A percentile compares a stretch with the other conserved stretches of the same genome.
Evolutionary conservation across 441 rosid genomes (phyloP).

Genomic region (Jatropha multifida): DNA sequence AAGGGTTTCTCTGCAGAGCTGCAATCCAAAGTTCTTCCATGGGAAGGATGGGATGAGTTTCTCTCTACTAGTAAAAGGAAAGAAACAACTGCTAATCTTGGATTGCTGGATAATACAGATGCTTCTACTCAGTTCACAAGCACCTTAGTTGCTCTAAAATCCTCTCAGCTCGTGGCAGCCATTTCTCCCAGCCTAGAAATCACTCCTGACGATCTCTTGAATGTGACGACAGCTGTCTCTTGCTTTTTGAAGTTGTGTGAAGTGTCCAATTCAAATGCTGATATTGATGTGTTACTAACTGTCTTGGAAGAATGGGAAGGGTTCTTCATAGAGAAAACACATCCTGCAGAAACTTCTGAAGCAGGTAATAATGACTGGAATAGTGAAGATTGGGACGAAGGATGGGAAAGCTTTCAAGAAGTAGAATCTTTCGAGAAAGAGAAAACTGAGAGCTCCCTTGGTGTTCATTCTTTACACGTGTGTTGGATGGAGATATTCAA

Average conservation of each 20-base stretch:
- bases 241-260: conserved; percentile 75
- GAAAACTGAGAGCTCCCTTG: conserved; percentile 28
- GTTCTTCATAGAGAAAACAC: conserved; percentile 54
- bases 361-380: conserved; percentile 67
- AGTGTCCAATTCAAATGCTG: conserved; percentile 47
- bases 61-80: conserved; percentile 37
- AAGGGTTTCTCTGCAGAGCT: conserved; percentile 63
- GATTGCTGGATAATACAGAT: conserved; percentile 48
- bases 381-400: conserved; percentile 88
- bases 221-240: conserved; percentile 56
- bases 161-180: conserved; percentile 72
- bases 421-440: conserved; percentile 55
- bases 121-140: conserved; percentile 68
- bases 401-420: conserved; percentile 99
- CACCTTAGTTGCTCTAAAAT: conserved; percentile 87
- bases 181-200: conserved; percentile 68
- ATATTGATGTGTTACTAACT: conserved; percentile 62
- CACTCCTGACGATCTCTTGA: conserved; percentile 66
- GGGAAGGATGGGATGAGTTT: conserved; percentile 82
- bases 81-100: conserved; percentile 36
- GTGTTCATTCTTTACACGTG: conserved; percentile 68
- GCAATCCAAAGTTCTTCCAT: conserved; percentile 56
- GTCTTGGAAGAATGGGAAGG: conserved; percentile 96
- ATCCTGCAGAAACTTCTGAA: conserved; percentile 43
- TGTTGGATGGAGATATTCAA: conserved; percentile 80